A percentile compares a stretch with the other conserved stretches of the same genome.
These are phyloP conservation scores for Chaetomiaceae sp. DNA, from an alignment of 2,329 filamentous ascomycete genomes.

Conservation along the genomic window DNA sequence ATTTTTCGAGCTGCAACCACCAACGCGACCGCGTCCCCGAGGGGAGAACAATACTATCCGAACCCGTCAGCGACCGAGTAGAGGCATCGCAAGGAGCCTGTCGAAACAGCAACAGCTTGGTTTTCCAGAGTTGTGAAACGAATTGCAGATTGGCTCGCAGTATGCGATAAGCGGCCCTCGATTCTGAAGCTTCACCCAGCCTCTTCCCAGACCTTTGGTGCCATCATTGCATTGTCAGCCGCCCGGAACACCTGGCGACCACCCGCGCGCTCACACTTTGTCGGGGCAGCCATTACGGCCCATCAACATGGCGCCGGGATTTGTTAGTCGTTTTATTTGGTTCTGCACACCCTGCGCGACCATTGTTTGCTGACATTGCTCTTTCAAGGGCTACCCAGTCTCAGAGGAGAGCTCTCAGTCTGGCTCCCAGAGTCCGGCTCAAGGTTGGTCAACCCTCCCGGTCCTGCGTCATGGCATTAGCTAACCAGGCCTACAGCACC, in stretches of 20 bases:
- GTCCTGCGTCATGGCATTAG: not conserved
- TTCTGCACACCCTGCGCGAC: not conserved
- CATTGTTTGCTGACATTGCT: constrained; percentile 12
- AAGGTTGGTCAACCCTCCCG: constrained; percentile 14
- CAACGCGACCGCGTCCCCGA: constrained; percentile 19
- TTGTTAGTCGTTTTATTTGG: constrained; percentile 17
- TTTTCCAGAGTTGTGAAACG: not conserved
- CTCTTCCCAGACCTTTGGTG: not conserved
- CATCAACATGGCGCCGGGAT: constrained; percentile 22
- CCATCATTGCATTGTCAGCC: not conserved
- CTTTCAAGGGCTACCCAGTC: constrained; percentile 18
- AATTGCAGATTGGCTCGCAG: not conserved
- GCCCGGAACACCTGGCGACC: not conserved
- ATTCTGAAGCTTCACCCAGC: constrained; percentile 1
- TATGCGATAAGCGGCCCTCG: constrained; percentile 7
- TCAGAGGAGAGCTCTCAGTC: constrained; percentile 20
- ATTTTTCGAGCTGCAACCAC: constrained; percentile 21
- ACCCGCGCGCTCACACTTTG: not conserved
- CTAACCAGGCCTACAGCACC: constrained; percentile 10
- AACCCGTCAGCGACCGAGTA: not conserved
- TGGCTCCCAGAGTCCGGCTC: constrained; percentile 16
- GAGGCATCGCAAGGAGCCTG: not conserved
- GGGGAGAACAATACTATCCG: not conserved
- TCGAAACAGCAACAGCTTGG: not conserved
- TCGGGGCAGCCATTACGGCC: not conserved